These are phyloP conservation scores for Sugiyamaella japonica DNA, from an alignment of 1,139 yeast genomes.

Conservation along the genomic window DNA sequence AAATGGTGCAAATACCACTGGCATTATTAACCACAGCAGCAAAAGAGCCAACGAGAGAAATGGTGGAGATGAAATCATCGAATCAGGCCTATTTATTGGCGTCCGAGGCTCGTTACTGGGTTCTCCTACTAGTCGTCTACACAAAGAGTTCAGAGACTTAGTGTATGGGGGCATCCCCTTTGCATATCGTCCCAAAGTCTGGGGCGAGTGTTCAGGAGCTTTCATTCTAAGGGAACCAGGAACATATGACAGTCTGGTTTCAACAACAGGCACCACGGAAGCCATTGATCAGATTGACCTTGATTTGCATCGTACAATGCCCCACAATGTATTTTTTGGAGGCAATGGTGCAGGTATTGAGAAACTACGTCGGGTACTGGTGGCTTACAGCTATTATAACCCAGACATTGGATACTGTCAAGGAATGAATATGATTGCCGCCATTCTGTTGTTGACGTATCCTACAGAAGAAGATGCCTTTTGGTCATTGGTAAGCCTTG, in stretches of 20 bases:
- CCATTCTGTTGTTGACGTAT: conserved; percentile 50
- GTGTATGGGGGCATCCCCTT: conserved; percentile 52
- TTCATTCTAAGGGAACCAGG: conserved; percentile 51
- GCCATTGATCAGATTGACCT: conserved; percentile 55
- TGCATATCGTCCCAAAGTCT: conserved; percentile 49
- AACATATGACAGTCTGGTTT: conserved; percentile 44
- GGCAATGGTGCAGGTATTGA: conserved; percentile 57
- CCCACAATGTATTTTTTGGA: conserved; percentile 55
- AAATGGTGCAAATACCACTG: not conserved
- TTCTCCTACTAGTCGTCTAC: conserved; percentile 26
- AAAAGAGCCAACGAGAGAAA: not conserved
- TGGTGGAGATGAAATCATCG: conserved; percentile 25
- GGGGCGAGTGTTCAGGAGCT: conserved; percentile 60
- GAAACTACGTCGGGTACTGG: conserved; percentile 50
- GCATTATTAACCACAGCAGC: not conserved
- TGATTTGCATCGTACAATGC: conserved; percentile 58
- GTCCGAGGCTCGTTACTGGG: conserved; percentile 41
- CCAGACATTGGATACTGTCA: conserved; percentile 59
- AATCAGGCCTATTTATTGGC: conserved; percentile 45
- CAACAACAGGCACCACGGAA: conserved; percentile 31
- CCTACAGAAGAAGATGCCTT: conserved; percentile 58
- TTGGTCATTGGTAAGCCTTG: conserved; percentile 54
- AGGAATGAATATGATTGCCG: conserved; percentile 64
- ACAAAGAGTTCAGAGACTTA: conserved; percentile 43
- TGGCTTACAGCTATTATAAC: conserved; percentile 54